Conservation (phyloP, 805 yeast genomes). For the Pichia deserticola region DNA sequence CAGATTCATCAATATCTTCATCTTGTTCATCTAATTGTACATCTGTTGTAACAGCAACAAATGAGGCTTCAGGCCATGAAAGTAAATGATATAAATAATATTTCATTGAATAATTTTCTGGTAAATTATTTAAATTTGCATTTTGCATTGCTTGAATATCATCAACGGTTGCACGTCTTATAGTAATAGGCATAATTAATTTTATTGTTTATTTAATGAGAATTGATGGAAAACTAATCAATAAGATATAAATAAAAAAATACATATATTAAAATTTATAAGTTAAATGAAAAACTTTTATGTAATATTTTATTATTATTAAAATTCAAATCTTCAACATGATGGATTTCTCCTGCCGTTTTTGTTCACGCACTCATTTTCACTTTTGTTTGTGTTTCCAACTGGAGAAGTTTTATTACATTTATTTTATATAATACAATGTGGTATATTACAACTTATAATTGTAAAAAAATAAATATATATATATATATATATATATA, state of each 20-base stretch:
- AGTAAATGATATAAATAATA: slow-evolving; percentile 90
- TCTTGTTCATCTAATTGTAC: slow-evolving; percentile 28
- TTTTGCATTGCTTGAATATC: slow-evolving; percentile 95
- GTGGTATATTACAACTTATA: too few relatives aligned
- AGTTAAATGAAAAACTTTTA: too few relatives aligned
- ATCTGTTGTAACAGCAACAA: slow-evolving; percentile 81
- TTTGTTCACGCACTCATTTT: too few relatives aligned
- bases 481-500: too few relatives aligned
- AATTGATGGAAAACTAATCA: neutral
- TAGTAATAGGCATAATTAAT: slow-evolving; percentile 69
- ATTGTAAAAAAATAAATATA: too few relatives aligned
- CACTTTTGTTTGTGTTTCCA: too few relatives aligned
- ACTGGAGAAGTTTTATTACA: too few relatives aligned
- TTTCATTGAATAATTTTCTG: slow-evolving; percentile 89
- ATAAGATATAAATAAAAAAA: neutral
- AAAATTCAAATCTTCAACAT: too few relatives aligned
- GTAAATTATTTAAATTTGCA: slow-evolving; percentile 84
- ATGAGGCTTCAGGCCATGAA: slow-evolving; percentile 97
- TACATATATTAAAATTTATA: too few relatives aligned
- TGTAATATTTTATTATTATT: too few relatives aligned
- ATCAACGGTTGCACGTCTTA: slow-evolving; percentile 76
- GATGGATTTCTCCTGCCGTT: too few relatives aligned
- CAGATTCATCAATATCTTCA: slow-evolving; percentile 9
- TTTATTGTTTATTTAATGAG: neutral
- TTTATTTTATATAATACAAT: too few relatives aligned